Conservation (phyloP, 129 eudicot species). For the Oenanthe sinensis region DNA sequence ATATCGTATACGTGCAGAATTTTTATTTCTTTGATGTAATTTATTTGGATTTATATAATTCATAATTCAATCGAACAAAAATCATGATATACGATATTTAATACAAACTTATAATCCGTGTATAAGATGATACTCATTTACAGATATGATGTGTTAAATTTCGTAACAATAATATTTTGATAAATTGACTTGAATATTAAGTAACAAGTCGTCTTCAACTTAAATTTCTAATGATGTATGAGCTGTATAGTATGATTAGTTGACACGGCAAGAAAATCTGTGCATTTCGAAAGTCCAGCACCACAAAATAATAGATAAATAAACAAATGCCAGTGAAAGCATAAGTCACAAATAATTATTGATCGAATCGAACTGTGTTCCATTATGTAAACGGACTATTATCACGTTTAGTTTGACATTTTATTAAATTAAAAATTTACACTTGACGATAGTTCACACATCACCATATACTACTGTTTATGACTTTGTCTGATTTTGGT, state of each 20-base stretch:
- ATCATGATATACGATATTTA: no score
- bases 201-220: not conserved
- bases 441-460: no score
- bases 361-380: not conserved
- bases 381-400: not conserved
- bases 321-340: not conserved
- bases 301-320: not conserved
- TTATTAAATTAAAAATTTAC: not conserved
- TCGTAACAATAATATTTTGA: no score
- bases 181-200: not conserved
- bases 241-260: conserved; percentile 2
- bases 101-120: no score
- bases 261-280: not conserved
- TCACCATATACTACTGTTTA: no score
- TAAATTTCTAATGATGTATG: not conserved
- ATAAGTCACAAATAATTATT: not conserved
- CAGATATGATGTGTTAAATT: no score
- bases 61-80: no score
- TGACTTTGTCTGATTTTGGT: no score
- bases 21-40: no score
- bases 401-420: not conserved
- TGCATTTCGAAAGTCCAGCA: not conserved
- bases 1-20: no score
- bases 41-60: no score
- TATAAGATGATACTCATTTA: no score